phyloP scores from a whole-genome alignment of 2,329 filamentous ascomycete species.

The Colletotrichum nymphaeae region DNA sequence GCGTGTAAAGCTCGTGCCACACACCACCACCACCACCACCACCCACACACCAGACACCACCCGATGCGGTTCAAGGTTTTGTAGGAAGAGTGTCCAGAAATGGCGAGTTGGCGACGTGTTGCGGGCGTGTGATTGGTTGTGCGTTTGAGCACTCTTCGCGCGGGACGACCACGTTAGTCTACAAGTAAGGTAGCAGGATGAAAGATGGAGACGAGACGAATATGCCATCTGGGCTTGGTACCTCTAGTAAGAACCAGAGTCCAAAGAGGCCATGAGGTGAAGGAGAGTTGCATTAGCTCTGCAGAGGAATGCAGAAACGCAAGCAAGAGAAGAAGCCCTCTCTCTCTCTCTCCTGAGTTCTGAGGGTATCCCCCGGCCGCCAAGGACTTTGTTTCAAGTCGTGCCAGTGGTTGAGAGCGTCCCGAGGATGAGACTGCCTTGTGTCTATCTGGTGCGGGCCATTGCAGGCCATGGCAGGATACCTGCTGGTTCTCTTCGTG shows the following conservation, averaged over 20 bases:
- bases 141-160: not conserved
- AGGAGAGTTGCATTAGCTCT: not conserved
- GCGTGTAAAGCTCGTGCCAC: not conserved
- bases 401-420: constrained; percentile 17
- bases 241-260: not conserved
- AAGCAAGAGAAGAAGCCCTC: not conserved
- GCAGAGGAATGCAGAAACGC: not conserved
- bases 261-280: not conserved
- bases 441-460: constrained; percentile 9
- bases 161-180: not conserved
- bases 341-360: too few species aligned
- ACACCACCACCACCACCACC: too few species aligned
- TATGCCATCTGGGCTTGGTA: not conserved
- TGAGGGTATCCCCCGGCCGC: not conserved
- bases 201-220: not conserved
- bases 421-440: constrained; percentile 27
- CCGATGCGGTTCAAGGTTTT: constrained; percentile 8
- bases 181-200: not conserved
- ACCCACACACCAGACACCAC: not conserved
- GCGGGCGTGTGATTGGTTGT: constrained; percentile 15
- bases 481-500: not conserved
- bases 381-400: constrained; percentile 28
- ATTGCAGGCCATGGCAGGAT: not conserved
- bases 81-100: constrained; percentile 3
- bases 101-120: constrained; percentile 18